Percentiles rank a stretch among this genome's conserved stretches.
These are phyloP conservation scores for Botrytis pseudocinerea DNA, from an alignment of 2,329 filamentous ascomycete genomes.

Conservation along the genomic window DNA sequence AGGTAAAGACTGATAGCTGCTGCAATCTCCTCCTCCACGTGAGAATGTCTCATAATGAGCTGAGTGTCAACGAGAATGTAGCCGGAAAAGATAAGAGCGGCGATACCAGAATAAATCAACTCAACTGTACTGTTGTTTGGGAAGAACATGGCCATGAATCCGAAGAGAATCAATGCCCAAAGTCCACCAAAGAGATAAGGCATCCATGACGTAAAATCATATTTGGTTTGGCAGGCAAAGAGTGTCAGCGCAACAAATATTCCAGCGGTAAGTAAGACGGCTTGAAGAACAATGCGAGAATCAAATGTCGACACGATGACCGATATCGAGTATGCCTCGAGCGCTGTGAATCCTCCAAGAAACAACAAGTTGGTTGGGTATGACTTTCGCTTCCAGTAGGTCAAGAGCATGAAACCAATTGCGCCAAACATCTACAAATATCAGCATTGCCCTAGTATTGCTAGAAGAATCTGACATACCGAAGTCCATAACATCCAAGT, in stretches of 20 bases:
- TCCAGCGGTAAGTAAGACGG: constrained; percentile 81
- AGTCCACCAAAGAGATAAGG: constrained; percentile 89
- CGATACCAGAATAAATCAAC: constrained; percentile 78
- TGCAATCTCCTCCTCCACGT: constrained; percentile 97
- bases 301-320: constrained; percentile 93
- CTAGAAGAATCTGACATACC: constrained; percentile 46
- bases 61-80: constrained; percentile 98
- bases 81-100: constrained; percentile 84
- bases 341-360: constrained; percentile 81
- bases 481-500: constrained; percentile 84
- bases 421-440: constrained; percentile 67
- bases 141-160: constrained; percentile 90
- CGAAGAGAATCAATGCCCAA: constrained; percentile 88
- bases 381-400: constrained; percentile 93
- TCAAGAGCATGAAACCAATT: constrained; percentile 80
- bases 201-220: constrained; percentile 97
- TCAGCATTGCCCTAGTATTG: constrained; percentile 15
- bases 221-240: constrained; percentile 96
- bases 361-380: constrained; percentile 95
- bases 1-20: constrained; percentile 93
- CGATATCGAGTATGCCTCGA: constrained; percentile 91
- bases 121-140: constrained; percentile 79
- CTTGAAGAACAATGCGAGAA: constrained; percentile 80
- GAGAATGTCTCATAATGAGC: constrained; percentile 90
- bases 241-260: constrained; percentile 78